Evolutionary conservation across 2,329 filamentous ascomycete species (phyloP).

Genomic region (Bipolaris victoriae): DNA sequence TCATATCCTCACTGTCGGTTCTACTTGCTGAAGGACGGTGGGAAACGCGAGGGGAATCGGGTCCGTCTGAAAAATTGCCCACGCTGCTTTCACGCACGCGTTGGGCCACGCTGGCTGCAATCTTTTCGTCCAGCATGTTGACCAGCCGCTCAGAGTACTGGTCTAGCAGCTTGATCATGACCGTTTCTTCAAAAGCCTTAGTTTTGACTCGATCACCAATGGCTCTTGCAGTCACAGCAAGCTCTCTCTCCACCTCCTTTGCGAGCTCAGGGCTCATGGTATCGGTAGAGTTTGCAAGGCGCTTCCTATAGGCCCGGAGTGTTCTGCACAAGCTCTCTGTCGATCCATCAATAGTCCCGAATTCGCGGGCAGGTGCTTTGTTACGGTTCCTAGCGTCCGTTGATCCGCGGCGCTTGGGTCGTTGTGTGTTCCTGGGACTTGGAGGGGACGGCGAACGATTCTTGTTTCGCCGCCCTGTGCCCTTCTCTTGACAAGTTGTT

Average conservation of each 20-base stretch:
- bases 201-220: constrained; percentile 53
- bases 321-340: constrained; percentile 65
- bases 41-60: constrained; percentile 19
- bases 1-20: constrained; percentile 11
- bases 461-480: constrained; percentile 37
- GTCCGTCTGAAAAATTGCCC: constrained; percentile 27
- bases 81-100: constrained; percentile 46
- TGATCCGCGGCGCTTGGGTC: constrained; percentile 54
- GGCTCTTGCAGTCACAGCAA: constrained; percentile 56
- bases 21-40: constrained; percentile 15
- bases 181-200: constrained; percentile 51
- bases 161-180: constrained; percentile 66
- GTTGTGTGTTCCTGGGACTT: constrained; percentile 44
- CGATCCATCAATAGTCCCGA: constrained; percentile 43
- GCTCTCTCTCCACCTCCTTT: constrained; percentile 63
- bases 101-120: constrained; percentile 53
- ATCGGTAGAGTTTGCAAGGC: constrained; percentile 58
- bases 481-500: constrained; percentile 23
- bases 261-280: constrained; percentile 54
- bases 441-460: constrained; percentile 54
- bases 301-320: constrained; percentile 64
- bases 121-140: constrained; percentile 73
- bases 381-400: constrained; percentile 58
- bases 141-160: constrained; percentile 77
- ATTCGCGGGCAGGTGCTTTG: constrained; percentile 48